These are phyloP conservation scores for Pythium brachiatum DNA, from an alignment of 352 stramenopile genomes.

Conservation along the genomic window DNA sequence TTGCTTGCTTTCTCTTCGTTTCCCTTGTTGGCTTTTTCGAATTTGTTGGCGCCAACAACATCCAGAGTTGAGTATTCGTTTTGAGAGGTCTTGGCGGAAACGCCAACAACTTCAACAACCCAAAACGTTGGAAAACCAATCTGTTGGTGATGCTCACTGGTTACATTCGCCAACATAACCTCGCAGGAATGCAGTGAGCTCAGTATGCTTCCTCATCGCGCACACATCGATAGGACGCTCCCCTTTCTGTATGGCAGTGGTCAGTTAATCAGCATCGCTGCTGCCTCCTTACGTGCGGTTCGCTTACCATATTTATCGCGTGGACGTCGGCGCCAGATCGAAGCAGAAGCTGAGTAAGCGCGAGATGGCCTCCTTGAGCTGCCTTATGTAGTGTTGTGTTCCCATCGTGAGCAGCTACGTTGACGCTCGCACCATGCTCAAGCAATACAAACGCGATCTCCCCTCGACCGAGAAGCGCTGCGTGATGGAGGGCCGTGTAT, in stretches of 20 bases:
- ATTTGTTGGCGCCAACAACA: slow-evolving; percentile 4
- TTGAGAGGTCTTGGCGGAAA: slow-evolving; percentile 13
- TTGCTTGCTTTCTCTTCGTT: background rate
- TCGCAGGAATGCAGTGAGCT: slow-evolving; percentile 18
- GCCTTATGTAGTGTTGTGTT: slow-evolving; percentile 26
- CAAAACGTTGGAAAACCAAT: background rate
- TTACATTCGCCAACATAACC: slow-evolving; percentile 10
- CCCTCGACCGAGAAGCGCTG: slow-evolving; percentile 5
- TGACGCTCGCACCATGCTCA: slow-evolving; percentile 2
- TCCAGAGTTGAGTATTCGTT: slow-evolving; percentile 7
- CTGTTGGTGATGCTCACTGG: background rate
- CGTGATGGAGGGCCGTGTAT: slow-evolving; percentile 27
- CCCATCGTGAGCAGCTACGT: slow-evolving; percentile 3
- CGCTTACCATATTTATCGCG: slow-evolving; percentile 10
- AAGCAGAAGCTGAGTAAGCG: slow-evolving; percentile 9
- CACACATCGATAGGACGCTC: slow-evolving; percentile 19
- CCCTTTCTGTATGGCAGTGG: background rate
- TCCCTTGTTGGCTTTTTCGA: background rate
- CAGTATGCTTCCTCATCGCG: slow-evolving; percentile 18
- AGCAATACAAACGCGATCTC: slow-evolving; percentile 6
- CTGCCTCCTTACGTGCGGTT: too few species aligned
- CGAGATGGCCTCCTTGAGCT: slow-evolving; percentile 14
- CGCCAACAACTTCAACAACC: slow-evolving; percentile 20
- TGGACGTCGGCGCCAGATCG: background rate
- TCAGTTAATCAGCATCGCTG: background rate